A percentile compares a stretch with the other conserved stretches of the same genome.
Conservation (phyloP, 116 monocot species). For the Thalassia testudinum region DNA sequence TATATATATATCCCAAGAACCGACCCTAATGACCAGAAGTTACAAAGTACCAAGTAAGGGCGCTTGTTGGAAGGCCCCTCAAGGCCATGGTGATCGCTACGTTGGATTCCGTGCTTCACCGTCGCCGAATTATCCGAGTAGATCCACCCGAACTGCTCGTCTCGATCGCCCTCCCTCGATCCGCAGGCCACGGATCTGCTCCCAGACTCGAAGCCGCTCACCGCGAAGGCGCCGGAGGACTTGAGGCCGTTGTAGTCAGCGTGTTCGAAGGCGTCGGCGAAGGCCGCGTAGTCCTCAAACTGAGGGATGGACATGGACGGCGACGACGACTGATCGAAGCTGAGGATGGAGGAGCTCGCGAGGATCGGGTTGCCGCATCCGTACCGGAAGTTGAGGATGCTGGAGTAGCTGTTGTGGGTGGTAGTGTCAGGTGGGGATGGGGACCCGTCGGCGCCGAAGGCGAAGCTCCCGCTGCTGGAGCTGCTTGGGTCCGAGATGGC, state of each 20-base stretch:
- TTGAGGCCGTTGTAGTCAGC: background rate
- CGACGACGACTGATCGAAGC: conserved; percentile 5
- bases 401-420: conserved; percentile 1
- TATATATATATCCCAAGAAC: too few species aligned
- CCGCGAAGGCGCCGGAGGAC: background rate
- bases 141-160: conserved; percentile 35
- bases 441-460: conserved; percentile 1
- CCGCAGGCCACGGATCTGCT: background rate
- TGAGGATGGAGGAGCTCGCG: conserved; percentile 11
- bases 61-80: conserved; percentile 3
- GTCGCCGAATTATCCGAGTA: conserved; percentile 5
- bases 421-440: background rate
- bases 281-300: conserved; percentile 2
- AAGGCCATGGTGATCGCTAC: conserved; percentile 5
- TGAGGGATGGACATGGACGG: background rate
- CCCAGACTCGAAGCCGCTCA: background rate
- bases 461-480: conserved; percentile 8
- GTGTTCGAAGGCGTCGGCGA: background rate
- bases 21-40: background rate
- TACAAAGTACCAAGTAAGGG: conserved; percentile 1
- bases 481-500: conserved; percentile 10
- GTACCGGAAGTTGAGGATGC: conserved; percentile 10
- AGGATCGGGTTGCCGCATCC: conserved; percentile 2
- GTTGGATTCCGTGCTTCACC: conserved; percentile 15
- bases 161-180: conserved; percentile 5